Evolutionary conservation across 805 yeast species (phyloP).

Genomic region (Blastobotrys chiropterorum): DNA sequence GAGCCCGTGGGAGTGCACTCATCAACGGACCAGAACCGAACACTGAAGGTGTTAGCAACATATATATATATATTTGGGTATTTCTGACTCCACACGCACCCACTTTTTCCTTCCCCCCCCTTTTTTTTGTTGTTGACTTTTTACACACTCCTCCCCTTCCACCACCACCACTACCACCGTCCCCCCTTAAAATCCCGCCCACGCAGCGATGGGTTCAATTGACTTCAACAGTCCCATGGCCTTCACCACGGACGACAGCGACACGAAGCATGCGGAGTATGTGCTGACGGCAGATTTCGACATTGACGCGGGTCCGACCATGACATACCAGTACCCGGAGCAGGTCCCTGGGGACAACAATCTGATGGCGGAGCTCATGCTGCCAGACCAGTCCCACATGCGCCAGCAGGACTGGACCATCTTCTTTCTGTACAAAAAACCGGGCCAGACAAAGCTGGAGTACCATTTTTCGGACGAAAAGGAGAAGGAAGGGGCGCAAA

Average conservation of each 20-base stretch:
- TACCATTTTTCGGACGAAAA: conserved; percentile 24
- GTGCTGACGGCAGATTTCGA: conserved; percentile 75
- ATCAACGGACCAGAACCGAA: too few species aligned
- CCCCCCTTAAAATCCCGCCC: too few species aligned
- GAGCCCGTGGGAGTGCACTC: too few species aligned
- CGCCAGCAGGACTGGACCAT: conserved; percentile 52
- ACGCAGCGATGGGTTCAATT: not conserved
- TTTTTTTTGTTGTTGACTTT: too few species aligned
- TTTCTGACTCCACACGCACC: not conserved
- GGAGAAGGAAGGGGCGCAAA: conserved; percentile 34
- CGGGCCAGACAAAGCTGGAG: conserved; percentile 20
- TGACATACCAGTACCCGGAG: conserved; percentile 55
- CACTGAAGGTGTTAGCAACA: too few species aligned
- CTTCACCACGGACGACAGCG: not conserved
- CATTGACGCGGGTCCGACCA: conserved; percentile 62
- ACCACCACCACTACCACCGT: too few species aligned
- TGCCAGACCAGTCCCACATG: conserved; percentile 55
- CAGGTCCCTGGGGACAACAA: conserved; percentile 21
- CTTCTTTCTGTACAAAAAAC: conserved; percentile 35
- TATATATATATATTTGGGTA: too few species aligned
- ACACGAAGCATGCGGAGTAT: conserved; percentile 40
- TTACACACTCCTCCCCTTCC: too few species aligned
- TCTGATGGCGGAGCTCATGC: conserved; percentile 48
- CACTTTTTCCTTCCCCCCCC: not conserved
- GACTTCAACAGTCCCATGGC: not conserved